phyloP scores from a whole-genome alignment of 257 asterid species.

The Cinchona pubescens region DNA sequence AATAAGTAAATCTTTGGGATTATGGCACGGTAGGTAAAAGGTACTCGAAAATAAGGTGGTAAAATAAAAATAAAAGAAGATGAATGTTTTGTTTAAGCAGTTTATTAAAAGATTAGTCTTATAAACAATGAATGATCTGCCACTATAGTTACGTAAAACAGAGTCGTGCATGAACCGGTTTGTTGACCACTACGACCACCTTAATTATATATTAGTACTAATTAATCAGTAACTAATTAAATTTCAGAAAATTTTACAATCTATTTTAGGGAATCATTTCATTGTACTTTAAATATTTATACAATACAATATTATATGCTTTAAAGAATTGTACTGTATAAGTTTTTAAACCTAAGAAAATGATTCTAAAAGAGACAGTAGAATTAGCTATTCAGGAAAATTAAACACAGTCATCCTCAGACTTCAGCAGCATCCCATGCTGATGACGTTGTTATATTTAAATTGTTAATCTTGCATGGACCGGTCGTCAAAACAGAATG shows the following conservation, averaged over 20 bases:
- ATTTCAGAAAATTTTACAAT: no score
- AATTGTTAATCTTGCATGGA: background rate
- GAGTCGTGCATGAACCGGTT: conserved; percentile 1
- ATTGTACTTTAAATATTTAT: no score
- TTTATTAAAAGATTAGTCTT: background rate
- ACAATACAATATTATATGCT: no score
- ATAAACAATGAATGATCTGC: background rate
- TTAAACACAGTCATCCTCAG: background rate
- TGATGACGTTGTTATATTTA: background rate
- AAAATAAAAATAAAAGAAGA: background rate
- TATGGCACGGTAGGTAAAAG: background rate
- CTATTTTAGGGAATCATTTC: no score
- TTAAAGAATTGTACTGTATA: no score
- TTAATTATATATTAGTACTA: background rate
- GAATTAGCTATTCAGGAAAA: no score
- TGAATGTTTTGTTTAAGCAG: background rate
- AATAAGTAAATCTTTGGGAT: background rate
- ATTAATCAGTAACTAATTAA: no score
- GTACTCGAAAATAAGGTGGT: background rate
- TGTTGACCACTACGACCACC: background rate
- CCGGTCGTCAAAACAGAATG: background rate
- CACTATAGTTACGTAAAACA: background rate
- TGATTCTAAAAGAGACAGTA: no score
- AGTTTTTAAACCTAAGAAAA: no score
- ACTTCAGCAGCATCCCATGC: background rate